Percentiles rank a stretch among this genome's conserved stretches.
phyloP scores from a whole-genome alignment of 805 yeast species.

The Pichia heedii region DNA sequence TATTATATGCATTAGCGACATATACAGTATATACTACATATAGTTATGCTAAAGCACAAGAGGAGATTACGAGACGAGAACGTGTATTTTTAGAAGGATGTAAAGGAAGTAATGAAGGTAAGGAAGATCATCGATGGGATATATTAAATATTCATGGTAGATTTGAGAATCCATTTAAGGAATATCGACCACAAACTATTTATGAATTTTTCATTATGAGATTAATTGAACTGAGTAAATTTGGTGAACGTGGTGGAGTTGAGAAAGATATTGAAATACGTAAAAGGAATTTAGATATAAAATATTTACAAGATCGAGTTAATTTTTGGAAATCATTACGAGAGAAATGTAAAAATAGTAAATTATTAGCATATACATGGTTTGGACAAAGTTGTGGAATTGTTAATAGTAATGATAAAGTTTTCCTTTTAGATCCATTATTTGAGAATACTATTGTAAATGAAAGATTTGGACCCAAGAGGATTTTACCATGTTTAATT shows the following conservation, averaged over 20 bases:
- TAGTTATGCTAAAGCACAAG: constrained; percentile 45
- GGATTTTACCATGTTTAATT: constrained; percentile 76
- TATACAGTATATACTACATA: constrained; percentile 62
- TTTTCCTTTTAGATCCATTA: constrained; percentile 79
- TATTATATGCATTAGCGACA: constrained; percentile 34
- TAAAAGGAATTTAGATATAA: constrained; percentile 44
- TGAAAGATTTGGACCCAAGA: constrained; percentile 65
- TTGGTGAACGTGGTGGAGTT: constrained; percentile 43
- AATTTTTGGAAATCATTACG: constrained; percentile 6
- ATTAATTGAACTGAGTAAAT: constrained; percentile 57
- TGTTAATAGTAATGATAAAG: constrained; percentile 37
- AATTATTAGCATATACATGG: constrained; percentile 73
- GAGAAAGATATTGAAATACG: constrained; percentile 41
- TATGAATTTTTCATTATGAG: constrained; percentile 77
- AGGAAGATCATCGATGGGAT: constrained; percentile 28
- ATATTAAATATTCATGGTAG: constrained; percentile 59
- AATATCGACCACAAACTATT: constrained; percentile 82
- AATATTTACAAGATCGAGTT: constrained; percentile 32
- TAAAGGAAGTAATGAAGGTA: constrained; percentile 1
- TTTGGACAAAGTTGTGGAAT: constrained; percentile 85
- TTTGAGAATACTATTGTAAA: constrained; percentile 58
- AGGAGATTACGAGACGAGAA: constrained; percentile 42
- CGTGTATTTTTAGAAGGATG: constrained; percentile 2
- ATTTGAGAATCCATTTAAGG: constrained; percentile 84
- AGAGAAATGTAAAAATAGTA: constrained; percentile 15